A percentile compares a stretch with the other conserved stretches of the same genome.
Conservation (phyloP, 2,329 filamentous ascomycete genomes). For the Penicillium sp. region DNA sequence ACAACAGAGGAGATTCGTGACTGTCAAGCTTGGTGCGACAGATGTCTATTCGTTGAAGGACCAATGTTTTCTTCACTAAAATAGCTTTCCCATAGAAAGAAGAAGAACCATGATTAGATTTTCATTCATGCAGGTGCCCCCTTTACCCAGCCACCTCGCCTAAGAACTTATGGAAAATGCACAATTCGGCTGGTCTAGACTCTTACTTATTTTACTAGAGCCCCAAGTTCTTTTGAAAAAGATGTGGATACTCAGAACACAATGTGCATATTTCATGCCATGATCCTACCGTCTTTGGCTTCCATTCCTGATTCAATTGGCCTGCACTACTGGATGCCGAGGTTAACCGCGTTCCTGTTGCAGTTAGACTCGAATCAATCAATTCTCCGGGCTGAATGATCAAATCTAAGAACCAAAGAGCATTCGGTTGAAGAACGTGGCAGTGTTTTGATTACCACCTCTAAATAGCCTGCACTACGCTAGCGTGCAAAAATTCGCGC, state of each 20-base stretch:
- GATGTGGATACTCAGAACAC: not conserved
- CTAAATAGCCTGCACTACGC: not conserved
- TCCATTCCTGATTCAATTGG: not conserved
- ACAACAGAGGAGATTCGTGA: not conserved
- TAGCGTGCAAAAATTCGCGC: slow-evolving; percentile 6
- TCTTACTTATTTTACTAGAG: not conserved
- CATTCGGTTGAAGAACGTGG: not conserved
- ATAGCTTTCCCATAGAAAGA: not conserved
- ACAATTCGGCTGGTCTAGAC: not conserved
- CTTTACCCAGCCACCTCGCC: not conserved
- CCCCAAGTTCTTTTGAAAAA: not conserved
- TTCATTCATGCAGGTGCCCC: not conserved
- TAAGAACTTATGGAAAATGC: not conserved
- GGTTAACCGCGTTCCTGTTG: not conserved
- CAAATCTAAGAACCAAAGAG: too few relatives aligned
- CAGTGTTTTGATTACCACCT: not conserved
- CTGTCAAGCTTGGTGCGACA: not conserved
- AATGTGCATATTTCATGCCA: not conserved
- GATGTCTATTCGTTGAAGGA: not conserved
- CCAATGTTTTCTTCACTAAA: not conserved
- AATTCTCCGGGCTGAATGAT: not conserved
- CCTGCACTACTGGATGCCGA: not conserved
- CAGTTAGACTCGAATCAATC: not conserved
- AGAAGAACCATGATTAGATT: not conserved
- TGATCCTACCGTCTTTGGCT: not conserved